These are phyloP conservation scores for Lipomyces lipofer DNA, from an alignment of 805 yeast genomes.

Conservation along the genomic window DNA sequence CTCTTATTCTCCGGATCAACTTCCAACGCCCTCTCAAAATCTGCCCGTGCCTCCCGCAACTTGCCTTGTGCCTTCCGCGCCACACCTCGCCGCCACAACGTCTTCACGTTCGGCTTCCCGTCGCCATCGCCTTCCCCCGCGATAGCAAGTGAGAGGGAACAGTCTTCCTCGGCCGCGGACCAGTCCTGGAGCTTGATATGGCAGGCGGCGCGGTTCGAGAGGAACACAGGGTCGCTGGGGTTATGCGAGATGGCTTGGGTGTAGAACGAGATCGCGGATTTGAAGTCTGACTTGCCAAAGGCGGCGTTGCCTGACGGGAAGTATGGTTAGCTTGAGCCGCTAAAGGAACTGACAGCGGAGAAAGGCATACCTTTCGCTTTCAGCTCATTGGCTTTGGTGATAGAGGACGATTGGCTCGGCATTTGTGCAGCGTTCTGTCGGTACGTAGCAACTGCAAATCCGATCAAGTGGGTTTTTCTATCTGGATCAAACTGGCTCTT, in stretches of 20 bases:
- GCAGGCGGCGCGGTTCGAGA: slow-evolving; percentile 72
- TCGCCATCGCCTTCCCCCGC: background rate
- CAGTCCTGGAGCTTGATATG: slow-evolving; percentile 53
- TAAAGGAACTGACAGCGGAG: background rate
- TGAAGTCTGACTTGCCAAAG: slow-evolving; percentile 48
- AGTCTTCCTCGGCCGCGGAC: slow-evolving; percentile 51
- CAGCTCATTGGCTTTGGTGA: slow-evolving; percentile 1
- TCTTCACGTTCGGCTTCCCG: slow-evolving; percentile 3
- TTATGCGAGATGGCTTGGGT: slow-evolving; percentile 55
- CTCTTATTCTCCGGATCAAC: slow-evolving; percentile 17
- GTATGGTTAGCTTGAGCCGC: background rate
- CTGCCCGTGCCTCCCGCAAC: slow-evolving; percentile 9
- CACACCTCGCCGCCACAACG: slow-evolving; percentile 17
- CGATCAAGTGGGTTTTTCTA: no score
- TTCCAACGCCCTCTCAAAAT: slow-evolving; percentile 17
- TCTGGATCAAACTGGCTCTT: no score
- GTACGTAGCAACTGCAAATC: no score
- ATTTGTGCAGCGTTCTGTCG: no score
- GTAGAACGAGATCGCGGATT: slow-evolving; percentile 55
- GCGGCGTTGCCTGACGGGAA: slow-evolving; percentile 52
- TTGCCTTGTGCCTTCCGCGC: slow-evolving; percentile 11
- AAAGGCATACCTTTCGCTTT: slow-evolving; percentile 6
- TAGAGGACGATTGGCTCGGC: no score
- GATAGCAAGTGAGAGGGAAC: slow-evolving; percentile 35
- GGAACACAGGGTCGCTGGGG: slow-evolving; percentile 54